Evolutionary conservation across 768 basidiomycete genomes (phyloP).

Genomic region (Lentinula detonsa): DNA sequence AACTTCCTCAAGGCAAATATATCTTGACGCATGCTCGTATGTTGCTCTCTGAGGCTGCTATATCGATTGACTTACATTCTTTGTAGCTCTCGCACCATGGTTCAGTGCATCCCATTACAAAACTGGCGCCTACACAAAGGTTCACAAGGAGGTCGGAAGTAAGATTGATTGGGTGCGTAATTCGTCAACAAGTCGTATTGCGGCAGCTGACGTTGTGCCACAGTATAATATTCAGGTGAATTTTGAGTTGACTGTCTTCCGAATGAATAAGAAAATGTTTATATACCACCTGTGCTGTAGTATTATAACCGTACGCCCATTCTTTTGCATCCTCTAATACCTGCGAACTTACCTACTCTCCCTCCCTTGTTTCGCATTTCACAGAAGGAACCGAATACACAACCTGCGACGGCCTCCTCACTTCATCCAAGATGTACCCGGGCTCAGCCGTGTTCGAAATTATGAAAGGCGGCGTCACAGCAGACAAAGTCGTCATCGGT

Average conservation of each 20-base stretch:
- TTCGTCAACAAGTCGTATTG: conserved; percentile 14
- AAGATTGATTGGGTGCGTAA: conserved; percentile 33
- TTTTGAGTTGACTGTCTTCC: not conserved
- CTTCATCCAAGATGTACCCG: conserved; percentile 29
- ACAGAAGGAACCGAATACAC: conserved; percentile 38
- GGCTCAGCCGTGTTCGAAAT: conserved; percentile 33
- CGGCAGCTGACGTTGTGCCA: not conserved
- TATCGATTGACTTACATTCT: not conserved
- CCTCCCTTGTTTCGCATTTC: conserved; percentile 8
- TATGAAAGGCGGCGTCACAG: conserved; percentile 29
- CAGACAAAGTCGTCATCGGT: conserved; percentile 49
- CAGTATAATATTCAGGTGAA: conserved; percentile 2
- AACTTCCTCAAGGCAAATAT: conserved; percentile 23
- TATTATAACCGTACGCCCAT: conserved; percentile 7
- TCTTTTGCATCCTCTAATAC: not conserved
- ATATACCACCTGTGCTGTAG: not conserved
- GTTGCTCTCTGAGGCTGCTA: not conserved
- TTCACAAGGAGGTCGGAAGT: conserved; percentile 30
- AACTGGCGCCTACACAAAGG: conserved; percentile 21
- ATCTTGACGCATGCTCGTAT: conserved; percentile 23
- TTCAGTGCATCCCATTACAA: not conserved
- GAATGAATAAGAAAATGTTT: too few species aligned
- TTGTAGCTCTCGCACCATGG: conserved; percentile 4
- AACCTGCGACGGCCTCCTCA: conserved; percentile 36
- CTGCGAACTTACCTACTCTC: not conserved